A percentile compares a stretch with the other conserved stretches of the same genome.
These are phyloP conservation scores for Pestalotiopsis sp. DNA, from an alignment of 2,329 filamentous ascomycete genomes.

Conservation along the genomic window DNA sequence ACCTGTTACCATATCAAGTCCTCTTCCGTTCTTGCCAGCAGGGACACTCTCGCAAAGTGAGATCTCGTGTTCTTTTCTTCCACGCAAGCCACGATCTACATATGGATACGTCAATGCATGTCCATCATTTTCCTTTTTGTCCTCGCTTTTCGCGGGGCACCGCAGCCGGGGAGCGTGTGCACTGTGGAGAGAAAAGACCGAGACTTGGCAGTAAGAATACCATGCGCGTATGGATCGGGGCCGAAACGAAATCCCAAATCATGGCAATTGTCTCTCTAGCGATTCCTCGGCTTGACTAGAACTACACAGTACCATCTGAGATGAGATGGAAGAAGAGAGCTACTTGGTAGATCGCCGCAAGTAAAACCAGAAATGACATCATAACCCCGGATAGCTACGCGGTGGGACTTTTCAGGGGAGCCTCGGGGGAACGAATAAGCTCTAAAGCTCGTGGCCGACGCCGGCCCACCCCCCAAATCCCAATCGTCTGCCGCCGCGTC, in stretches of 20 bases:
- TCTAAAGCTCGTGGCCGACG: conserved; percentile 2
- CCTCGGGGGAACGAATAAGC: neutral
- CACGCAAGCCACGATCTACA: neutral
- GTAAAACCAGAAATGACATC: neutral
- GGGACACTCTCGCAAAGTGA: no score
- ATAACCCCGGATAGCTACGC: neutral
- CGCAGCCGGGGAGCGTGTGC: neutral
- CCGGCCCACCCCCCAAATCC: neutral
- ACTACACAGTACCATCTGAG: no score
- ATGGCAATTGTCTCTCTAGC: no score
- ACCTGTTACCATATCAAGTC: no score
- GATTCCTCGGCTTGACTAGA: no score
- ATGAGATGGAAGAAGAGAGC: neutral
- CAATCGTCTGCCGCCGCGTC: neutral
- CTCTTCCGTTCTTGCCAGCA: no score
- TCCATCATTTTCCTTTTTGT: neutral
- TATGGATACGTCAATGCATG: neutral
- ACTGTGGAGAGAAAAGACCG: neutral
- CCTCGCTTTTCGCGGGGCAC: conserved; percentile 7
- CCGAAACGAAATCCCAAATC: no score
- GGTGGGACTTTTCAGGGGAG: neutral
- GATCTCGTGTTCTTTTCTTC: no score
- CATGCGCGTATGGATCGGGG: no score
- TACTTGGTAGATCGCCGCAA: neutral
- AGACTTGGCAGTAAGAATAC: no score